Conservation (phyloP, 2,329 filamentous ascomycete genomes). For the Penicillium digitatum region DNA sequence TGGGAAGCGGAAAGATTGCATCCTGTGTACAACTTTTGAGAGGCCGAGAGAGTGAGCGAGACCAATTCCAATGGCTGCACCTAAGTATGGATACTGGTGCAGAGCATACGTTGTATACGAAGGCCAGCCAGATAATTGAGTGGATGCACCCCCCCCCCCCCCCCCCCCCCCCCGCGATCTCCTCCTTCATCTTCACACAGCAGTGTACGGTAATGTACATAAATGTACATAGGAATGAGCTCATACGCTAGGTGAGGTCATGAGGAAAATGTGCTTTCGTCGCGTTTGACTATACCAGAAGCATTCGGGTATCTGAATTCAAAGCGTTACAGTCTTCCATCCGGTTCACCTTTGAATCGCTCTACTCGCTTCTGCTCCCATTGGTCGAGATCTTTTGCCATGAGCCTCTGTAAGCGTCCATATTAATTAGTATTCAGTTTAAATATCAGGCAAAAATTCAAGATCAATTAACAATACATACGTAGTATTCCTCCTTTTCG, state of each 20-base stretch:
- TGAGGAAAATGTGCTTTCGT: neutral
- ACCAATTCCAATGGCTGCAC: neutral
- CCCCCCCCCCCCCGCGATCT: neutral
- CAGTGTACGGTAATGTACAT: neutral
- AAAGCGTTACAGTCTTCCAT: slow-evolving; percentile 66
- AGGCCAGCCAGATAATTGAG: neutral
- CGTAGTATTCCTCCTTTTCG: slow-evolving; percentile 49
- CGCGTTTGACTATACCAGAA: neutral
- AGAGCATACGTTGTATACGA: neutral
- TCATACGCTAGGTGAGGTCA: neutral
- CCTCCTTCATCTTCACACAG: neutral
- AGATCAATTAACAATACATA: slow-evolving; percentile 20
- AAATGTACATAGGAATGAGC: neutral
- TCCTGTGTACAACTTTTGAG: neutral
- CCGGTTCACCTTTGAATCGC: slow-evolving; percentile 81
- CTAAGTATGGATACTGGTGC: neutral
- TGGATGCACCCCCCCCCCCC: neutral
- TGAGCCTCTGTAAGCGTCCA: slow-evolving; percentile 57
- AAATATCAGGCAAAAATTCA: neutral
- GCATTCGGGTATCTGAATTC: slow-evolving; percentile 15
- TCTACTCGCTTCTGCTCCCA: slow-evolving; percentile 97
- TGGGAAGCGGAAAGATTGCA: neutral
- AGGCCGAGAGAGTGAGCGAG: neutral
- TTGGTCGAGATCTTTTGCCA: slow-evolving; percentile 85
- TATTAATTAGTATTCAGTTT: slow-evolving; percentile 13